A percentile compares a stretch with the other conserved stretches of the same genome.
phyloP scores from a whole-genome alignment of 768 basidiomycete genomes.

The Leucocoprinus birnbaumii region DNA sequence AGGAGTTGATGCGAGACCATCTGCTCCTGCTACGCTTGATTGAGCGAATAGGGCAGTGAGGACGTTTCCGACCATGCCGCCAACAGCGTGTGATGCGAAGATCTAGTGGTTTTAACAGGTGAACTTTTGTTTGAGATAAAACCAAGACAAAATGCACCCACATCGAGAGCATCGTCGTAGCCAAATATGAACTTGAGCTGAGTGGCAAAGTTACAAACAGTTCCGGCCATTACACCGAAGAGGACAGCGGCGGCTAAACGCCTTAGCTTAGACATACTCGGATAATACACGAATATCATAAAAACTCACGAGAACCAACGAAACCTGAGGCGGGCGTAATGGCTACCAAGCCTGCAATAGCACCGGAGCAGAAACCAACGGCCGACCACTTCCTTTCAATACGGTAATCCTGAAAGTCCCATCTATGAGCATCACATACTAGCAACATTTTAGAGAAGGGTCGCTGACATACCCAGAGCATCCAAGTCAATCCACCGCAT shows the following conservation, averaged over 20 bases:
- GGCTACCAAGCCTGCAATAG: conserved; percentile 86
- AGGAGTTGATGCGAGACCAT: conserved; percentile 62
- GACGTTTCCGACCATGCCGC: conserved; percentile 79
- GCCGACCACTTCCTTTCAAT: conserved; percentile 91
- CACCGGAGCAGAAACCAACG: conserved; percentile 95
- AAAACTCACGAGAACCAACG: conserved; percentile 62
- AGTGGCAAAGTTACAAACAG: conserved; percentile 92
- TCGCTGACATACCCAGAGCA: conserved; percentile 67
- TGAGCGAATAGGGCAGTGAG: conserved; percentile 91
- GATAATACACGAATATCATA: neutral
- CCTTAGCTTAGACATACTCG: neutral
- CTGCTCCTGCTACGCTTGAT: conserved; percentile 71
- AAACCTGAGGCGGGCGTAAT: conserved; percentile 85
- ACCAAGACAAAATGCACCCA: conserved; percentile 29
- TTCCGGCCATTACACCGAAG: conserved; percentile 84
- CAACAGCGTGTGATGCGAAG: conserved; percentile 81
- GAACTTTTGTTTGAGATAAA: neutral
- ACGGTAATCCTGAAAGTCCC: conserved; percentile 70
- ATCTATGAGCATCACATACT: neutral
- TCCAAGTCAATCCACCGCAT: conserved; percentile 89
- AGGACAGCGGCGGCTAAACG: conserved; percentile 74
- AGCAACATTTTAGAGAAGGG: neutral
- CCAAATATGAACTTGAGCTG: conserved; percentile 82
- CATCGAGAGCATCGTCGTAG: conserved; percentile 82
- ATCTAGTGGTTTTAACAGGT: conserved; percentile 52